A percentile compares a stretch with the other conserved stretches of the same genome.
phyloP scores from a whole-genome alignment of 106 monocot species.

The Xerophyta viscosa region DNA sequence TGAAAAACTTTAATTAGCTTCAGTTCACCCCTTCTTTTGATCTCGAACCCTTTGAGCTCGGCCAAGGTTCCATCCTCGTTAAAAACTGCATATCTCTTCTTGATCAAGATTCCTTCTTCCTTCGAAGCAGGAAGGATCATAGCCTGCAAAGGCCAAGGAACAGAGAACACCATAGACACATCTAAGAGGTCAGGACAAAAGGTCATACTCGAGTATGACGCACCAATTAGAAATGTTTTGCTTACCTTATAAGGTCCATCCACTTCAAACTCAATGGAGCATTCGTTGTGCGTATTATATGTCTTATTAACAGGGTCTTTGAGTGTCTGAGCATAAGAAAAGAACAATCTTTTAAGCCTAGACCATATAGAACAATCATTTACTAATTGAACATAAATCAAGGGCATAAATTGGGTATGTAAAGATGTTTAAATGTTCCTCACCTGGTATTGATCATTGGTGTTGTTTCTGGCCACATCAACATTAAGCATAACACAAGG shows the following conservation, averaged over 20 bases:
- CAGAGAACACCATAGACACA: neutral
- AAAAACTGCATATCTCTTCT: slow-evolving; percentile 99
- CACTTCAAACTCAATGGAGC: slow-evolving; percentile 99
- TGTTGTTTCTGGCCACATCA: slow-evolving; percentile 96
- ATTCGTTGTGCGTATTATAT: slow-evolving; percentile 91
- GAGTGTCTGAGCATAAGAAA: slow-evolving; percentile 43
- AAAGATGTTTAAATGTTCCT: neutral
- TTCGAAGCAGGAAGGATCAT: slow-evolving; percentile 99
- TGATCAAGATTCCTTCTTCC: slow-evolving; percentile 94
- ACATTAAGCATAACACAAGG: slow-evolving; percentile 98
- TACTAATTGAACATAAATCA: neutral
- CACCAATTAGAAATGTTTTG: neutral
- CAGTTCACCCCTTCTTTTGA: slow-evolving; percentile 97
- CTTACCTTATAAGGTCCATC: slow-evolving; percentile 95
- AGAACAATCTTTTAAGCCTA: neutral
- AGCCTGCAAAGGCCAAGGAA: slow-evolving; percentile 42
- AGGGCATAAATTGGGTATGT: neutral
- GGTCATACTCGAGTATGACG: neutral
- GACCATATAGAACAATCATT: neutral
- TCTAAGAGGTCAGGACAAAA: neutral
- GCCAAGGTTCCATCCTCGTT: slow-evolving; percentile 95
- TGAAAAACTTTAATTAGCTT: slow-evolving; percentile 99
- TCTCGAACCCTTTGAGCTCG: slow-evolving; percentile 99
- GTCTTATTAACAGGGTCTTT: slow-evolving; percentile 62
- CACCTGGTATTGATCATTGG: slow-evolving; percentile 98